A percentile compares a stretch with the other conserved stretches of the same genome.
phyloP scores from a whole-genome alignment of 192 early-diverging fungal genomes.

The Dimargaris verticillata region DNA sequence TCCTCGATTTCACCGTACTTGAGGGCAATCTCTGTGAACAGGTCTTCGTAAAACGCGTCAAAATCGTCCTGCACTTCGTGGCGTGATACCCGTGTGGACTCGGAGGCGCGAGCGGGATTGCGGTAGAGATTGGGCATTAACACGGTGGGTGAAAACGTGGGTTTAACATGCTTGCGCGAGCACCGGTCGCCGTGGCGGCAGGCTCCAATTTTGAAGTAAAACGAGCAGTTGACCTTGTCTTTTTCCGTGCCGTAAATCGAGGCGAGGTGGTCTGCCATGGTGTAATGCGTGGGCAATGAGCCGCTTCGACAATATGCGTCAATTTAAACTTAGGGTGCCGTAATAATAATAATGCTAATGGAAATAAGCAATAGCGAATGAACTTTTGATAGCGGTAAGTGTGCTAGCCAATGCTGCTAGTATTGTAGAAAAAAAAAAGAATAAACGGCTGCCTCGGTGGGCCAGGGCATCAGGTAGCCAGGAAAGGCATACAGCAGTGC shows the following conservation, averaged over 20 bases:
- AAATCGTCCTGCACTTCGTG: conserved; percentile 66
- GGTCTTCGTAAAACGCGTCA: conserved; percentile 92
- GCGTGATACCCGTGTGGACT: conserved; percentile 22
- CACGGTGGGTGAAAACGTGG: conserved; percentile 87
- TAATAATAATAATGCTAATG: background rate
- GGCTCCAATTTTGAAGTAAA: conserved; percentile 99
- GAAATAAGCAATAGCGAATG: background rate
- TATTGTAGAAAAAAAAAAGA: too few relatives aligned
- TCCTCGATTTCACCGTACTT: conserved; percentile 95
- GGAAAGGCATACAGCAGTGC: too few relatives aligned
- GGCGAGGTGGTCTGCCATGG: conserved; percentile 68
- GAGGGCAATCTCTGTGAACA: conserved; percentile 77
- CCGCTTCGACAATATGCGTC: conserved; percentile 1
- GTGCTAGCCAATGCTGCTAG: background rate
- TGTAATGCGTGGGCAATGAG: conserved; percentile 9
- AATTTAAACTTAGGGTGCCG: background rate
- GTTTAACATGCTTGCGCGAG: conserved; percentile 92
- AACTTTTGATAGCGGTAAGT: background rate
- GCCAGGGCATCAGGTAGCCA: too few relatives aligned
- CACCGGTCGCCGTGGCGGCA: conserved; percentile 95
- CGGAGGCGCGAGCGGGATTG: conserved; percentile 63
- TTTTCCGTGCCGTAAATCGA: conserved; percentile 95
- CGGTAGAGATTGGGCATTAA: conserved; percentile 89
- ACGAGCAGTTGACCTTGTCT: conserved; percentile 96
- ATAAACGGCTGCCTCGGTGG: too few relatives aligned